phyloP scores from a whole-genome alignment of 2,329 filamentous ascomycete genomes.

The Exserohilum rostratum region DNA sequence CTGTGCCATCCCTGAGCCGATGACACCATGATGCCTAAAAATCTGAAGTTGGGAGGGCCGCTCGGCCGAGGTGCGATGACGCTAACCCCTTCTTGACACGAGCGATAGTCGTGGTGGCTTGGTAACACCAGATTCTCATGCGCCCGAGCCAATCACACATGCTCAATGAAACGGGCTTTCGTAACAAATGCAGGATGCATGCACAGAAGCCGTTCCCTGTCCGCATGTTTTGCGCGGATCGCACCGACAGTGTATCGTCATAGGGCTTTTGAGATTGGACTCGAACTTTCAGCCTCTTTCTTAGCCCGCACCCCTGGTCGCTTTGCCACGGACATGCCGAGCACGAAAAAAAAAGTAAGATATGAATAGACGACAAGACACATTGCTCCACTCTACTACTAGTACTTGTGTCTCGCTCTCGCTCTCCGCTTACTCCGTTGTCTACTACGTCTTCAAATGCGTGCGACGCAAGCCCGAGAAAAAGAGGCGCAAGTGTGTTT shows the following conservation, averaged over 20 bases:
- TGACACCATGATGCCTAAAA: conserved; percentile 1
- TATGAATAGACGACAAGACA: too few relatives aligned
- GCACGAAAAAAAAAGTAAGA: too few relatives aligned
- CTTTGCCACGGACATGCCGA: too few relatives aligned
- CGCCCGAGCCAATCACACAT: not conserved
- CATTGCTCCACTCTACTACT: too few relatives aligned
- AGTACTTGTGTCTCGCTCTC: too few relatives aligned
- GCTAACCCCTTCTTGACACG: not conserved
- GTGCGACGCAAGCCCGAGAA: too few relatives aligned
- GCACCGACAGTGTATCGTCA: not conserved
- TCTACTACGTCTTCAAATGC: too few relatives aligned
- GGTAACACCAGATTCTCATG: not conserved
- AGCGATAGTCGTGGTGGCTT: too few relatives aligned
- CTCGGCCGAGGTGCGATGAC: not conserved
- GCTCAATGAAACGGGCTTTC: not conserved
- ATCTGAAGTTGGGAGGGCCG: not conserved
- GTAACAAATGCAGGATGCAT: not conserved
- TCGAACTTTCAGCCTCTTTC: not conserved
- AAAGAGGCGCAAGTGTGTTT: too few relatives aligned
- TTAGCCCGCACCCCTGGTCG: not conserved
- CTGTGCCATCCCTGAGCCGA: conserved; percentile 6
- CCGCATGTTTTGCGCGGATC: too few relatives aligned
- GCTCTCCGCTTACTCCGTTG: too few relatives aligned
- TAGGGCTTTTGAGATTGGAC: not conserved
- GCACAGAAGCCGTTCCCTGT: too few relatives aligned